Evolutionary conservation across 1,284 basidiomycete species (phyloP).

Genomic region (Sporisorium sorghi): DNA sequence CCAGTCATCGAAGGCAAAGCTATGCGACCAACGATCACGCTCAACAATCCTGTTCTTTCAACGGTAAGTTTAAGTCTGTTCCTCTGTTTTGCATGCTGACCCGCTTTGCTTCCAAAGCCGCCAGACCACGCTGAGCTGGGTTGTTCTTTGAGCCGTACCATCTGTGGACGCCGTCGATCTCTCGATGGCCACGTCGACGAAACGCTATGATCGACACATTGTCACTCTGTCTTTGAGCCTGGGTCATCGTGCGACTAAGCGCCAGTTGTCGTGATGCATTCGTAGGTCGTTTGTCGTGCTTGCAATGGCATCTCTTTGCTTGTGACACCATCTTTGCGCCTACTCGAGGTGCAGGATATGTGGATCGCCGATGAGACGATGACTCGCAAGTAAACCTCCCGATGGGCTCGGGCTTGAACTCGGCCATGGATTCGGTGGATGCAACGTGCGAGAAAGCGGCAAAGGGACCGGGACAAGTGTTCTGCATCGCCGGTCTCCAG

Average conservation of each 20-base stretch:
- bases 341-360: no score
- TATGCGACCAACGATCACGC: not conserved
- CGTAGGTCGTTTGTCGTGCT: not conserved
- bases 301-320: slow-evolving; percentile 7
- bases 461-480: no score
- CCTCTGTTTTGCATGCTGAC: not conserved
- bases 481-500: no score
- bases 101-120: not conserved
- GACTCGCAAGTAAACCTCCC: no score
- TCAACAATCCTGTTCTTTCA: not conserved
- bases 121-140: not conserved
- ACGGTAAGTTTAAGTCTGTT: not conserved
- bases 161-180: not conserved
- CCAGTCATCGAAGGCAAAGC: not conserved
- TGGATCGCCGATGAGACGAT: not conserved
- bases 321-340: not conserved
- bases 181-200: not conserved
- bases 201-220: not conserved
- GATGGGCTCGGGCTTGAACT: no score
- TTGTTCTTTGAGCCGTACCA: not conserved
- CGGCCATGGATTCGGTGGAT: no score
- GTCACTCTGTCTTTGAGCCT: not conserved
- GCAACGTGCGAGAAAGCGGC: not conserved
- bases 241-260: not conserved
- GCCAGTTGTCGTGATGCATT: not conserved